These are phyloP conservation scores for Quambalaria eucalypti DNA, from an alignment of 1,284 basidiomycete genomes.

Conservation along the genomic window DNA sequence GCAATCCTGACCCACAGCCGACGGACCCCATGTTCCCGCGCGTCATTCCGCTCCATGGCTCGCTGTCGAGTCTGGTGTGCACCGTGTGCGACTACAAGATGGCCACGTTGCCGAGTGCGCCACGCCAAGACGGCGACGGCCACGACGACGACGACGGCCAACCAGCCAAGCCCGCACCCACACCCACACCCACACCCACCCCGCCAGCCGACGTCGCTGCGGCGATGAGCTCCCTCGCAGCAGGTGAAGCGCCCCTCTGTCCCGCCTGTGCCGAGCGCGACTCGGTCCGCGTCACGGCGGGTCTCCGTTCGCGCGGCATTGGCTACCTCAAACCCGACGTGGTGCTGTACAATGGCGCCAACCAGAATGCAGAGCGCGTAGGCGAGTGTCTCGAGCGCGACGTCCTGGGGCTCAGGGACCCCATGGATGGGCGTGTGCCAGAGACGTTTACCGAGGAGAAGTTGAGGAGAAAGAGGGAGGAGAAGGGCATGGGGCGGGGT, in stretches of 20 bases:
- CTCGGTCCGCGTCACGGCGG: constrained; percentile 61
- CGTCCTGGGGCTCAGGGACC: constrained; percentile 40
- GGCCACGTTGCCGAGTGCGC: constrained; percentile 19
- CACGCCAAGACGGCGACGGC: too few relatives aligned
- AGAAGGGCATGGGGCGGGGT: not conserved
- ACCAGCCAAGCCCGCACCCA: too few relatives aligned
- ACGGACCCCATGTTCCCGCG: constrained; percentile 52
- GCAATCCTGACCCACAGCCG: not conserved
- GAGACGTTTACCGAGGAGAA: constrained; percentile 31
- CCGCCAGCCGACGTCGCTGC: constrained; percentile 16
- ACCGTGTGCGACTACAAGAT: constrained; percentile 62
- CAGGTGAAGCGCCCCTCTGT: constrained; percentile 65
- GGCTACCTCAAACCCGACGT: constrained; percentile 76
- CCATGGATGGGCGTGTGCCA: constrained; percentile 37
- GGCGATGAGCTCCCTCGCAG: constrained; percentile 28
- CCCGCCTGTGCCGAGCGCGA: constrained; percentile 67
- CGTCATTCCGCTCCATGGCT: constrained; percentile 83
- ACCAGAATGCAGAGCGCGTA: constrained; percentile 69
- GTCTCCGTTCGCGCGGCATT: constrained; percentile 70
- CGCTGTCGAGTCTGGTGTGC: constrained; percentile 69
- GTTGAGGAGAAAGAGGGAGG: constrained; percentile 12
- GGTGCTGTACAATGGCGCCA: constrained; percentile 86
- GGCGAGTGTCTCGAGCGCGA: constrained; percentile 44
- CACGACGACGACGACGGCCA: constrained; percentile 6
- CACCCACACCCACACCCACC: too few relatives aligned